Evolutionary conservation across 2,329 filamentous ascomycete genomes (phyloP).

Genomic region (Diplocarpon rosae): DNA sequence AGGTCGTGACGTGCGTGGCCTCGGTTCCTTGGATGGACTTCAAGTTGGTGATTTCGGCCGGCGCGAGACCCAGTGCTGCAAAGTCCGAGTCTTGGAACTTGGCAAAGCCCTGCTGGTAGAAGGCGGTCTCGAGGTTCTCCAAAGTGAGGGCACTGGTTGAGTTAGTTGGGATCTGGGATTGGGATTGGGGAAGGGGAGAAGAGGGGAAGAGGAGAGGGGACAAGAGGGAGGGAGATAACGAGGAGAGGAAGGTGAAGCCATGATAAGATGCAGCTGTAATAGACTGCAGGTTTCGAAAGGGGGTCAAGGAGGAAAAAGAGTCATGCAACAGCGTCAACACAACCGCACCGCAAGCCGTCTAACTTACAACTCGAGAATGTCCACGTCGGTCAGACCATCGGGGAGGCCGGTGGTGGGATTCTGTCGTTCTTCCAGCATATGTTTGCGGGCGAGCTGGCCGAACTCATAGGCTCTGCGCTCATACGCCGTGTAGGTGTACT

Average conservation of each 20-base stretch:
- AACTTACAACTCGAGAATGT: slow-evolving; percentile 43
- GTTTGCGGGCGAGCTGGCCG: slow-evolving; percentile 10
- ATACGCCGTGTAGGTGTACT: slow-evolving; percentile 20
- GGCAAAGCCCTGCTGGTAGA: slow-evolving; percentile 61
- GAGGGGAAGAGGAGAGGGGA: no score
- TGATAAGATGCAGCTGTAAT: no score
- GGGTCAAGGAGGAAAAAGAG: background rate
- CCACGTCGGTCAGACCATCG: slow-evolving; percentile 35
- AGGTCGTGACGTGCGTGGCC: slow-evolving; percentile 46
- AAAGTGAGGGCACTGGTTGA: slow-evolving; percentile 52
- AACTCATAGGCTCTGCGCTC: slow-evolving; percentile 19
- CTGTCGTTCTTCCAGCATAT: slow-evolving; percentile 17
- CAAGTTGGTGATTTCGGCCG: slow-evolving; percentile 46
- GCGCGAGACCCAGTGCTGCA: slow-evolving; percentile 45
- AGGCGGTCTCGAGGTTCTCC: slow-evolving; percentile 63
- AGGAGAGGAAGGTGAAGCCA: no score
- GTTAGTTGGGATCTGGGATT: slow-evolving; percentile 7
- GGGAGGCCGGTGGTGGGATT: slow-evolving; percentile 25
- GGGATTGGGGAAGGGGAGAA: no score
- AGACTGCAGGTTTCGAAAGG: background rate
- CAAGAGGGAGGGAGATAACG: no score
- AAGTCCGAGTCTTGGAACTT: slow-evolving; percentile 57
- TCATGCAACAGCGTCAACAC: slow-evolving; percentile 1
- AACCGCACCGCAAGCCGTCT: no score
- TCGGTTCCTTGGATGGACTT: slow-evolving; percentile 53